Percentiles rank a stretch among this genome's conserved stretches.
These are phyloP conservation scores for Scheffersomyces parashehatae DNA, from an alignment of 1,139 yeast species.

Conservation along the genomic window DNA sequence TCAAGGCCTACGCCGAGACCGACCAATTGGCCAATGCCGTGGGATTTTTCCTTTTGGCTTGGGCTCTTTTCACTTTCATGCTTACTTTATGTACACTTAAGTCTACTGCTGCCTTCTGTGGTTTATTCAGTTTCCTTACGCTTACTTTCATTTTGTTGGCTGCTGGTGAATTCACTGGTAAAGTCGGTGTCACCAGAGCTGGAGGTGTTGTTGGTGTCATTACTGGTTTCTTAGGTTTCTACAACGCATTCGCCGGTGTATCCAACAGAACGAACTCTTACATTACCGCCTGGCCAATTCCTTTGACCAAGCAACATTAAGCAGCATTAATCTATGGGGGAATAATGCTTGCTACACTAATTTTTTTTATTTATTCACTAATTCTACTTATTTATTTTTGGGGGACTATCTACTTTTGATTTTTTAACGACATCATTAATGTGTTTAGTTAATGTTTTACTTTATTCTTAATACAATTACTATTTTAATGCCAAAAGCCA, in stretches of 20 bases:
- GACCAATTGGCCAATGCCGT: slow-evolving; percentile 51
- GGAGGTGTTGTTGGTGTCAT: slow-evolving; percentile 71
- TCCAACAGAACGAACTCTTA: slow-evolving; percentile 40
- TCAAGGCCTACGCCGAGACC: slow-evolving; percentile 47
- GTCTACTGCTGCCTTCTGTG: slow-evolving; percentile 62
- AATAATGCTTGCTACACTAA: no score
- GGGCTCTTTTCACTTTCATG: slow-evolving; percentile 64
- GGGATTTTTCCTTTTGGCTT: slow-evolving; percentile 64
- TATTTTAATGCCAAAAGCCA: not conserved
- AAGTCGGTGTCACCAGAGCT: slow-evolving; percentile 52
- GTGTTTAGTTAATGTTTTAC: not conserved
- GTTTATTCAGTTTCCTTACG: slow-evolving; percentile 54
- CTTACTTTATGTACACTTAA: slow-evolving; percentile 60
- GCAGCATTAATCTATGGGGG: not conserved
- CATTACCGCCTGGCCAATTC: slow-evolving; percentile 34
- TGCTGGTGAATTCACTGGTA: slow-evolving; percentile 54
- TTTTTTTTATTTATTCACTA: not conserved
- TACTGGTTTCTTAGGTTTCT: slow-evolving; percentile 63
- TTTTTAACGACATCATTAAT: not conserved
- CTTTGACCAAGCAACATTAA: slow-evolving; percentile 24
- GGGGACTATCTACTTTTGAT: not conserved
- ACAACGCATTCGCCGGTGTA: slow-evolving; percentile 48
- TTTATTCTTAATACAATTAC: slow-evolving; percentile 1
- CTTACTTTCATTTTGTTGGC: slow-evolving; percentile 58
- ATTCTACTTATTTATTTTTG: not conserved